These are phyloP conservation scores for Colletotrichum salicis DNA, from an alignment of 2,329 filamentous ascomycete genomes.

Conservation along the genomic window DNA sequence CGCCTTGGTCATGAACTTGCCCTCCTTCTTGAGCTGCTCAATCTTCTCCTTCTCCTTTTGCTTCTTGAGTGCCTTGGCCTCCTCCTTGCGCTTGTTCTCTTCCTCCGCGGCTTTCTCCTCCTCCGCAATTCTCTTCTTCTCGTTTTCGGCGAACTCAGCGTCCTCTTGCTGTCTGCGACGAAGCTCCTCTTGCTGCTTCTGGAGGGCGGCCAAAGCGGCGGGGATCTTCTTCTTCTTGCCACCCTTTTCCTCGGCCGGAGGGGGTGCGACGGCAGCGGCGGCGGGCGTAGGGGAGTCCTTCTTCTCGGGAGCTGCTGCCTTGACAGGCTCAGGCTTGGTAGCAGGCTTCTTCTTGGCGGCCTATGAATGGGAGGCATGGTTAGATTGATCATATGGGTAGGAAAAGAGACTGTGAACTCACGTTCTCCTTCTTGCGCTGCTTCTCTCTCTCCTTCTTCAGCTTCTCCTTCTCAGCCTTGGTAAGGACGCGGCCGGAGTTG, in stretches of 20 bases:
- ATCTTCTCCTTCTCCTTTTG: slow-evolving; percentile 88
- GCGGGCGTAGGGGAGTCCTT: slow-evolving; percentile 54
- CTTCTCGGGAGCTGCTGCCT: slow-evolving; percentile 59
- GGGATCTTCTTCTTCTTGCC: slow-evolving; percentile 91
- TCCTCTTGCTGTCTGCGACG: slow-evolving; percentile 72
- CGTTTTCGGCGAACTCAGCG: slow-evolving; percentile 67
- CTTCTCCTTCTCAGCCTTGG: slow-evolving; percentile 98
- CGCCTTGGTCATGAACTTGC: slow-evolving; percentile 86
- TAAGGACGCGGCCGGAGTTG: slow-evolving; percentile 77
- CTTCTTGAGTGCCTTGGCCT: slow-evolving; percentile 81
- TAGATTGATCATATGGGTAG: background rate
- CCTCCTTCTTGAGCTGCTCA: slow-evolving; percentile 87
- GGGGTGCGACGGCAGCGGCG: slow-evolving; percentile 47
- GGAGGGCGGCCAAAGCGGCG: slow-evolving; percentile 75
- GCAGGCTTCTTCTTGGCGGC: slow-evolving; percentile 83
- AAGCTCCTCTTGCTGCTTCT: slow-evolving; percentile 87
- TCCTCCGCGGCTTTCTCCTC: slow-evolving; percentile 72
- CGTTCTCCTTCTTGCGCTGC: slow-evolving; percentile 98
- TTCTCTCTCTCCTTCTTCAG: slow-evolving; percentile 98
- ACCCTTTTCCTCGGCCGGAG: slow-evolving; percentile 60
- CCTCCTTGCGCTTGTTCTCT: slow-evolving; percentile 75
- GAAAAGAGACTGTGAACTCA: slow-evolving; percentile 47
- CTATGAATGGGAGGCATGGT: slow-evolving; percentile 49
- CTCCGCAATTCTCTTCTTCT: slow-evolving; percentile 73
- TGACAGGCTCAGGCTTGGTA: slow-evolving; percentile 62